phyloP scores from a whole-genome alignment of 441 rosid genomes.

The Isatis lusitanica region DNA sequence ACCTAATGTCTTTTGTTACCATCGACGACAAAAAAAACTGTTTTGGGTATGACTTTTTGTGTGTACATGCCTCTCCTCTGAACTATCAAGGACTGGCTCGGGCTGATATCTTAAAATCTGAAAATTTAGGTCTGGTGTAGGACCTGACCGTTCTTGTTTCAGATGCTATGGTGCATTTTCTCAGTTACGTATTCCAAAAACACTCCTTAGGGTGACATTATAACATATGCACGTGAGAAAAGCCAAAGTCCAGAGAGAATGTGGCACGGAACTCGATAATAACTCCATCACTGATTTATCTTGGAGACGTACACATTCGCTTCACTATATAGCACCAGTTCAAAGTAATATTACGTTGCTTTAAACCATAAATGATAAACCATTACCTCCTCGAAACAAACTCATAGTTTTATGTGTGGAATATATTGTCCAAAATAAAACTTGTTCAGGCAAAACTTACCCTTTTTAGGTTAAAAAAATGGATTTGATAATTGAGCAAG shows the following conservation, averaged over 20 bases:
- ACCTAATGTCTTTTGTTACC: constrained; percentile 35
- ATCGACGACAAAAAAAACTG: not conserved
- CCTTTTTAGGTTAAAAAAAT: not conserved
- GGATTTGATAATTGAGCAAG: not conserved
- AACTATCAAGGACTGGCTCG: not conserved
- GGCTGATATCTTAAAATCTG: not conserved
- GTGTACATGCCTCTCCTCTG: not conserved
- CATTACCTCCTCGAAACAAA: not conserved
- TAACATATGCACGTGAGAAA: constrained; percentile 20
- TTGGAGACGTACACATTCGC: constrained; percentile 12
- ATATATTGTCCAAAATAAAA: not conserved
- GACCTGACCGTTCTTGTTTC: not conserved
- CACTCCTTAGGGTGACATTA: not conserved
- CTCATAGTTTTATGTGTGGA: not conserved
- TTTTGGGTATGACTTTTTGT: not conserved
- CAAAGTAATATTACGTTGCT: not conserved
- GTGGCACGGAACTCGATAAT: constrained; percentile 61
- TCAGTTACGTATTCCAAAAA: not conserved
- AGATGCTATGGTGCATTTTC: not conserved
- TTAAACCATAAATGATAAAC: not conserved
- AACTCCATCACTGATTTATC: constrained; percentile 38
- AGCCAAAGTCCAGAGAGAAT: not conserved
- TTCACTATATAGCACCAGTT: no score
- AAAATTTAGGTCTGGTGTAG: not conserved
- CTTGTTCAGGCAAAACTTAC: constrained; percentile 1